phyloP scores from a whole-genome alignment of 2,329 filamentous ascomycete species.

The Apiospora pterosperma region DNA sequence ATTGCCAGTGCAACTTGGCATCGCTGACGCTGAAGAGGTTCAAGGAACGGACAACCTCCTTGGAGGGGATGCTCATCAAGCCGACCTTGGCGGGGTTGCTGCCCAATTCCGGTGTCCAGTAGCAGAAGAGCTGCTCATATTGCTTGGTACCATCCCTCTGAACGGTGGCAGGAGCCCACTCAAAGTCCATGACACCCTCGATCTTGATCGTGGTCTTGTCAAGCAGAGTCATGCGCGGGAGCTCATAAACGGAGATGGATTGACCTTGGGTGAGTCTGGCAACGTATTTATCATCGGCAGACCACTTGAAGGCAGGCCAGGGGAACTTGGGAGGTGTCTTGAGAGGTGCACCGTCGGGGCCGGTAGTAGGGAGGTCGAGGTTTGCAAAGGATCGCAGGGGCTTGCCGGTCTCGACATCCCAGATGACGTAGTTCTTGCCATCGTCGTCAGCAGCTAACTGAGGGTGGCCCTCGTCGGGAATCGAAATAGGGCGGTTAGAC shows the following conservation, averaged over 20 bases:
- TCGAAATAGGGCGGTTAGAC: conserved; percentile 90
- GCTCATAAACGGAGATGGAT: conserved; percentile 87
- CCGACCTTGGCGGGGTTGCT: conserved; percentile 97
- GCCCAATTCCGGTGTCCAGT: conserved; percentile 97
- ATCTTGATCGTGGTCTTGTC: conserved; percentile 94
- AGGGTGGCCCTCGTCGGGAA: conserved; percentile 83
- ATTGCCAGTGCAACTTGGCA: conserved; percentile 98
- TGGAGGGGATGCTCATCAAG: conserved; percentile 92
- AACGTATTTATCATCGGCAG: conserved; percentile 93
- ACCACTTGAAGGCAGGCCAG: conserved; percentile 99
- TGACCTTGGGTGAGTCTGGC: conserved; percentile 84
- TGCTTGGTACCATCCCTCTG: conserved; percentile 81
- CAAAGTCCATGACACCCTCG: conserved; percentile 94
- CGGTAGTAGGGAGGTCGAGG: conserved; percentile 66
- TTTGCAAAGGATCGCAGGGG: conserved; percentile 92
- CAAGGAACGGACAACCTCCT: conserved; percentile 88
- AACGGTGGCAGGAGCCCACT: conserved; percentile 87
- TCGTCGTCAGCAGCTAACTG: conserved; percentile 88
- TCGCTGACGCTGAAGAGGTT: conserved; percentile 98
- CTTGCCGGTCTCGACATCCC: conserved; percentile 88
- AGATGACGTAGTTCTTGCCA: conserved; percentile 98
- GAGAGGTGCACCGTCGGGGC: conserved; percentile 59
- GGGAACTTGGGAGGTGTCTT: conserved; percentile 83
- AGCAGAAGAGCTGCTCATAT: conserved; percentile 95
- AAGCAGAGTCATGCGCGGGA: conserved; percentile 83